Conservation (phyloP, 2,329 filamentous ascomycete genomes). For the Mariannaea sp. region DNA sequence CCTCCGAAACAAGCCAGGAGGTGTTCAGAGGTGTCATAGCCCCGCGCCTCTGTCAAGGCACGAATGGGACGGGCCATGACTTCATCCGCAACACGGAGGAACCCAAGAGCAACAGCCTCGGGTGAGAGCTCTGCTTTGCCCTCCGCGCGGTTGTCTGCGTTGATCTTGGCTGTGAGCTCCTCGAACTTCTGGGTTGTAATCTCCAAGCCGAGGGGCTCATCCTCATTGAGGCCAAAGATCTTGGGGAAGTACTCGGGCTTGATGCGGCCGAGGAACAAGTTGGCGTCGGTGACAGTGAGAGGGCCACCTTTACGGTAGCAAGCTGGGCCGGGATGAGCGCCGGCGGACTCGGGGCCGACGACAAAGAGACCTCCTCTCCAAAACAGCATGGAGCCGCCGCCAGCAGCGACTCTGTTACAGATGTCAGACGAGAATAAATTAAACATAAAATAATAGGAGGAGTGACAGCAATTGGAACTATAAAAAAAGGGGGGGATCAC, state of each 20-base stretch:
- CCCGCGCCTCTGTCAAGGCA: slow-evolving; percentile 43
- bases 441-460: too few relatives aligned
- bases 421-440: background rate
- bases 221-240: slow-evolving; percentile 72
- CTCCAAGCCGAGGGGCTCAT: slow-evolving; percentile 55
- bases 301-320: slow-evolving; percentile 76
- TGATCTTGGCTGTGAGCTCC: slow-evolving; percentile 50
- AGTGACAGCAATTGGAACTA: too few relatives aligned
- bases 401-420: slow-evolving; percentile 63
- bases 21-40: slow-evolving; percentile 43
- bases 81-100: slow-evolving; percentile 45
- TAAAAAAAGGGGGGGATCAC: too few relatives aligned
- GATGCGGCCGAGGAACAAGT: slow-evolving; percentile 67
- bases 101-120: slow-evolving; percentile 45
- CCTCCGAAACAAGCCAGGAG: slow-evolving; percentile 43
- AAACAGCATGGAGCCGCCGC: slow-evolving; percentile 72
- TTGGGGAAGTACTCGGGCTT: slow-evolving; percentile 70
- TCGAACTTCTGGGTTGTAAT: slow-evolving; percentile 47
- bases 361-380: slow-evolving; percentile 75
- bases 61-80: slow-evolving; percentile 45
- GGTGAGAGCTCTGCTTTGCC: slow-evolving; percentile 38
- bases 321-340: slow-evolving; percentile 72
- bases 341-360: slow-evolving; percentile 73
- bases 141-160: slow-evolving; percentile 40
- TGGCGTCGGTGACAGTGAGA: slow-evolving; percentile 74